Evolutionary conservation across 805 yeast species (phyloP).

Genomic region (Ogataea allantospora): DNA sequence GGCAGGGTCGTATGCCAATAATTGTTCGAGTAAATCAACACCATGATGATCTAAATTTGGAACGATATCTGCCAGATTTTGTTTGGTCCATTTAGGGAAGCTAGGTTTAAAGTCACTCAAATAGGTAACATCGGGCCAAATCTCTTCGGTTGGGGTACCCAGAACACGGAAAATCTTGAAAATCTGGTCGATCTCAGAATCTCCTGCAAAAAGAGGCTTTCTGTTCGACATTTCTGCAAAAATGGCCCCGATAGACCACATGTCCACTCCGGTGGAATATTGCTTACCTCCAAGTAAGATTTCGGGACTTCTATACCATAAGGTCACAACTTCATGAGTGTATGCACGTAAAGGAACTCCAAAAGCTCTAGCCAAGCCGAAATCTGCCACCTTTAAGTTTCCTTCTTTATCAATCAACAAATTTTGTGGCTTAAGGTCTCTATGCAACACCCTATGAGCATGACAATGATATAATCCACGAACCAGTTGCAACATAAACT

Average conservation of each 20-base stretch:
- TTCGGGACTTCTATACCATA: conserved; percentile 98
- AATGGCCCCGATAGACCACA: conserved; percentile 98
- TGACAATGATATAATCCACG: conserved; percentile 93
- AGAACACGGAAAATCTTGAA: conserved; percentile 87
- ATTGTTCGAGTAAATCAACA: conserved; percentile 71
- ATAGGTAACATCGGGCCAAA: conserved; percentile 91
- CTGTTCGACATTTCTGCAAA: conserved; percentile 98
- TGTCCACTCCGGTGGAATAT: conserved; percentile 96
- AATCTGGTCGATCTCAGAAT: conserved; percentile 95
- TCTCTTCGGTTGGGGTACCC: conserved; percentile 91
- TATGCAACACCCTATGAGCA: conserved; percentile 88
- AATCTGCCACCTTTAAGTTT: conserved; percentile 84
- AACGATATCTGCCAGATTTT: conserved; percentile 65
- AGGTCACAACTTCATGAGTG: conserved; percentile 96
- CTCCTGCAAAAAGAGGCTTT: conserved; percentile 94
- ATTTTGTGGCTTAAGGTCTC: conserved; percentile 96
- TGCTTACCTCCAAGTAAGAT: conserved; percentile 94
- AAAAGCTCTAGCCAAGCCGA: conserved; percentile 94
- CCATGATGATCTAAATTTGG: conserved; percentile 84
- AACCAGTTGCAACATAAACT: conserved; percentile 88
- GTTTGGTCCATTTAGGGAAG: conserved; percentile 86
- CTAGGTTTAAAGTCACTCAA: conserved; percentile 92
- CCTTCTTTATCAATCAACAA: conserved; percentile 94
- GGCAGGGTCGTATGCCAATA: conserved; percentile 90
- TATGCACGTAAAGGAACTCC: conserved; percentile 97